Evolutionary conservation across 2,329 filamentous ascomycete species (phyloP), one percentile per base, ranked within the genome.

Genomic region (Aspergillus caelatus): DNA sequence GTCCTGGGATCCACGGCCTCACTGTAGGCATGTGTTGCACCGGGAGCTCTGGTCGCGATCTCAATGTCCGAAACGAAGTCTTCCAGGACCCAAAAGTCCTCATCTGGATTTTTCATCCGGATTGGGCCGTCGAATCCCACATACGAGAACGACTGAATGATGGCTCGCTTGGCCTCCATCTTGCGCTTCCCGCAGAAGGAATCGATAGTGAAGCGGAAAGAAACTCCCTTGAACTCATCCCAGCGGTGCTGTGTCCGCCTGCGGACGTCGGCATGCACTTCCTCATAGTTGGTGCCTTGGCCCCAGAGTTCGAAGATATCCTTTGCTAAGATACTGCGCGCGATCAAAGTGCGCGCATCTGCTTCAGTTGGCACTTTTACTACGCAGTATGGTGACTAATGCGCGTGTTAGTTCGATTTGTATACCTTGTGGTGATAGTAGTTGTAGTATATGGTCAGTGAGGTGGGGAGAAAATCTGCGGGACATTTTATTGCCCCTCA

Each of bases 281-380:
- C 81, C 3, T 87, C 80, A 71, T 96, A 89, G 53, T 84, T 88
- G 12, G 80, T 72, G 16, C 91, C 94, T 41, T 82, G 81, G 21
- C 91, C 94, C 94, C 95, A 98, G 66, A 97, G 86, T 75, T 96
- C 93, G 80, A 95, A 92, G 68, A 98, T 91, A 53, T 87, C 89
- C 78, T 93, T 91, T 28, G 88, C 88, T 57, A 98, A 85, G 68
- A 98, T 91, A 54, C 92, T 93, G 66, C 94, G 90, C 57, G 84
- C 82, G 56, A 96, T 84, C 26, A 98, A 83, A 10, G 81, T 81
- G 57, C 82, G 82, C 8, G 93, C 93, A 26, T 87, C 86, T 26
- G 84, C 82, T 66, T 85, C 82, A 48, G 91, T 88, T 43, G 86
- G 83, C 16, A 97, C 83, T 56, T 83, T 84, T 58, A 97, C 84